Evolutionary conservation across 2,329 filamentous ascomycete genomes (phyloP).

Genomic region (Paracamarosporium sp.): DNA sequence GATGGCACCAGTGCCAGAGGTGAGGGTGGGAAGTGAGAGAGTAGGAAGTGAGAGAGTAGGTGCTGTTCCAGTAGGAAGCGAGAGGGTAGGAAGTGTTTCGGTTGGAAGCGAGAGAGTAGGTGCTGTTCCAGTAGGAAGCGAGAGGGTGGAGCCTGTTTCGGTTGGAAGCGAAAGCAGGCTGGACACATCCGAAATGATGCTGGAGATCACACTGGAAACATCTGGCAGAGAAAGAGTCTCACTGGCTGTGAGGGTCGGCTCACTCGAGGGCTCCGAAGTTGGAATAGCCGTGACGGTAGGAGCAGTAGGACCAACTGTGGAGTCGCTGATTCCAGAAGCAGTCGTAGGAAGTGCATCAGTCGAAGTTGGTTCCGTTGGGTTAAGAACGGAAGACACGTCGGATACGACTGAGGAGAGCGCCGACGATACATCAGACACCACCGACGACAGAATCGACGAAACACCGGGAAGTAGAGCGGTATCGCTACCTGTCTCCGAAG

Average conservation of each 20-base stretch:
- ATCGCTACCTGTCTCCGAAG: constrained; percentile 19
- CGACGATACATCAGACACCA: constrained; percentile 25
- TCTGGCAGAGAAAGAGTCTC: constrained; percentile 10
- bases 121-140: not conserved
- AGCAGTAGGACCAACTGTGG: constrained; percentile 21
- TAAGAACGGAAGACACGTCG: constrained; percentile 3
- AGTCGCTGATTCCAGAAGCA: constrained; percentile 15
- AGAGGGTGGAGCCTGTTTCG: not conserved
- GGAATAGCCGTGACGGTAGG: constrained; percentile 14
- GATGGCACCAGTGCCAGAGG: not conserved
- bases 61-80: not conserved
- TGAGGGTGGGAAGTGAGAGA: not conserved
- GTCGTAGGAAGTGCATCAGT: not conserved
- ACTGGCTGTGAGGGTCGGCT: not conserved
- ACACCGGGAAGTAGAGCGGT: constrained; percentile 5
- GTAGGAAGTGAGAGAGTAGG: not conserved
- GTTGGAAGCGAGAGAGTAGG: not conserved
- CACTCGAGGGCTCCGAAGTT: constrained; percentile 5
- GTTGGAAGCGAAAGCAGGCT: constrained; percentile 12
- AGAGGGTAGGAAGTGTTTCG: not conserved
- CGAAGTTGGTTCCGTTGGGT: constrained; percentile 7
- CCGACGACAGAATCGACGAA: constrained; percentile 6
- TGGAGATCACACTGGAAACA: constrained; percentile 18
- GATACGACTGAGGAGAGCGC: constrained; percentile 15
- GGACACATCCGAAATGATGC: constrained; percentile 13